Evolutionary conservation across 257 asterid genomes (phyloP).

Genomic region (Cinchona pubescens): DNA sequence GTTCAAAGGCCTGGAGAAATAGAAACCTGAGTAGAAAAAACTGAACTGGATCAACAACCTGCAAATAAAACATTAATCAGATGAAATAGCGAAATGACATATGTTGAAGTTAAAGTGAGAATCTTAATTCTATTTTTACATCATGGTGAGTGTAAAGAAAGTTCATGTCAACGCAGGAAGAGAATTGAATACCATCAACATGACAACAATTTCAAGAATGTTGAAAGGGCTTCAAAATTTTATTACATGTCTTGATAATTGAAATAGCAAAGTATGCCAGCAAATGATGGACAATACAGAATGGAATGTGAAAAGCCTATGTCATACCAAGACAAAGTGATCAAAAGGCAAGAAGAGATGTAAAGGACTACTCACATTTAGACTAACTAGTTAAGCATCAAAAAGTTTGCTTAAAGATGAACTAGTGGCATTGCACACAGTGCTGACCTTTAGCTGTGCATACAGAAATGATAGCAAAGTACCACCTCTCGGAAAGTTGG

Average conservation of each 20-base stretch:
- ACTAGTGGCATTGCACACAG: background rate
- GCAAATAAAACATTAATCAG: conserved; percentile 11
- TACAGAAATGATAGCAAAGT: conserved; percentile 75
- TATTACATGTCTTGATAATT: background rate
- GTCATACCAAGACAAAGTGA: background rate
- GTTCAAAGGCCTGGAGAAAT: conserved; percentile 81
- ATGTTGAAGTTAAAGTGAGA: conserved; percentile 9
- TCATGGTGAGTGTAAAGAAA: background rate
- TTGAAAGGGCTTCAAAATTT: background rate
- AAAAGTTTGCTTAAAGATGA: background rate
- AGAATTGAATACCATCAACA: background rate
- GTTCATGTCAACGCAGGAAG: background rate
- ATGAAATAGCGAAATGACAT: background rate
- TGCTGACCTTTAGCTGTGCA: conserved; percentile 77
- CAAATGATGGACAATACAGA: background rate
- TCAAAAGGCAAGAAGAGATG: background rate
- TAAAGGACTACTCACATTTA: background rate
- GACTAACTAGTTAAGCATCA: background rate
- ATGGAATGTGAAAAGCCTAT: background rate
- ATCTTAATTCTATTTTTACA: background rate
- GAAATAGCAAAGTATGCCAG: background rate
- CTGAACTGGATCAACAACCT: conserved; percentile 91
- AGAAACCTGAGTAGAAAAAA: conserved; percentile 77
- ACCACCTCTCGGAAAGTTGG: conserved; percentile 72
- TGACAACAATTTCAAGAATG: background rate